Evolutionary conservation across 345 rosid species (phyloP).

Genomic region (Raphanus raphanistrum): DNA sequence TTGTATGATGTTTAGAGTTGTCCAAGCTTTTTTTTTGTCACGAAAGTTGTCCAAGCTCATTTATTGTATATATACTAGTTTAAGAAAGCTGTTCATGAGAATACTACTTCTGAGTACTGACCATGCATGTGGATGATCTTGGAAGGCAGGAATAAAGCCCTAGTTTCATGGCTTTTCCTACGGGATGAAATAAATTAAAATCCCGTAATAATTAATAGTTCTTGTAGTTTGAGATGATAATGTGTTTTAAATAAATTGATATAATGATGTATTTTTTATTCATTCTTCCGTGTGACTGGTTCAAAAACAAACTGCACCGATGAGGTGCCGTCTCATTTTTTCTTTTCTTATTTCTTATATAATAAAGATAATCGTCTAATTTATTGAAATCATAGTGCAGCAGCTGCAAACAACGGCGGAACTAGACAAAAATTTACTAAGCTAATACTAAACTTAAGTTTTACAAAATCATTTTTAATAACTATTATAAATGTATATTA

Average conservation of each 20-base stretch:
- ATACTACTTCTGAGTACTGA: conserved; percentile 1
- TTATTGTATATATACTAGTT: background rate
- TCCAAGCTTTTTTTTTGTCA: too few relatives aligned
- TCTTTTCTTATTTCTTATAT: too few relatives aligned
- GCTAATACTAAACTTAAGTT: too few relatives aligned
- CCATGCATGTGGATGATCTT: conserved; percentile 34
- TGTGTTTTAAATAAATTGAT: background rate
- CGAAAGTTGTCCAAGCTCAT: background rate
- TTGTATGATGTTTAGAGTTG: conserved; percentile 3
- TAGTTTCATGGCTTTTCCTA: conserved; percentile 37
- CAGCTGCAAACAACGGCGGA: background rate
- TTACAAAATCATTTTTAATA: too few relatives aligned
- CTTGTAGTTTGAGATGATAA: background rate
- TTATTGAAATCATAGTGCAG: background rate
- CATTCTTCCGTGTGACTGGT: background rate
- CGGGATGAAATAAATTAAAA: conserved; percentile 23
- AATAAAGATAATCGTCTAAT: background rate
- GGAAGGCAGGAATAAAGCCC: conserved; percentile 30
- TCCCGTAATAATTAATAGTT: background rate
- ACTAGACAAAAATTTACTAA: too few relatives aligned
- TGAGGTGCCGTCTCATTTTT: background rate
- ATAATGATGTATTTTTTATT: background rate
- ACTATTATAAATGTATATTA: too few relatives aligned
- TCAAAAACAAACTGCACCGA: background rate
- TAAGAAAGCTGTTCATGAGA: conserved; percentile 5